Base-by-base conservation (phyloP, 1,284 basidiomycete species). In the Erythrobasidium hasegawianum region DNA sequence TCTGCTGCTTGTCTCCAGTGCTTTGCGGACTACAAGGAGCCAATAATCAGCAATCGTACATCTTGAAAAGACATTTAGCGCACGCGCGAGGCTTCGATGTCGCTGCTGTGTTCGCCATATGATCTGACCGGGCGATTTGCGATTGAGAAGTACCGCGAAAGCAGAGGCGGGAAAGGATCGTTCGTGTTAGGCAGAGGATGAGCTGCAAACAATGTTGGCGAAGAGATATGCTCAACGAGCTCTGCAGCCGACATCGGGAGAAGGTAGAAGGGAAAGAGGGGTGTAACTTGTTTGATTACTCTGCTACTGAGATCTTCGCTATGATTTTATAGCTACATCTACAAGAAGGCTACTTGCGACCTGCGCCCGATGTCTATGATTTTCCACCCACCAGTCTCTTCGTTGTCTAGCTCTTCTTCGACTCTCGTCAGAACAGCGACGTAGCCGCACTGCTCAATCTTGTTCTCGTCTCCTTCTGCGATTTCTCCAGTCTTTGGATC, bases 371-470 rank as follows among this genome's bases (percentile, higher is more conserved):
- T 89, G 85, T 97, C 94, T 45, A 97, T 84, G 61, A 98, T 85
- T 79, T 97, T 97, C 96, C 96, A 99, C 10, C 96, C 96, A 56
- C 91, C 91, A 0, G 96, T 98, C 58, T 97, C 81, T 78, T 95
- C 89, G 74, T 97, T 89, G 50, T 86, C 86, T 60, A 95, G 79
- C 75, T 95, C 90, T 71, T 87, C 87, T 76, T 90, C 87, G 47
- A 90, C 78, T 50, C 94, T 83, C 4, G 93, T 97, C 68, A 99
- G 79, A 1, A 94, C 94, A 59, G 92, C 90, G 20, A 89, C 90
- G 77, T 98, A 99, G 39, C 86, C 86, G 75, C 92, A 96, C 74
- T 93, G 87, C 77, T 97, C 92, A 29, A 97, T 93, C 71, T 86
- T 84, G 74, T 92, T 83, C 75, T 94, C 90, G 9, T 87, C 86